Evolutionary conservation across 495 filamentous ascomycete species (phyloP).

Genomic region (Aspergillus sclerotioniger): DNA sequence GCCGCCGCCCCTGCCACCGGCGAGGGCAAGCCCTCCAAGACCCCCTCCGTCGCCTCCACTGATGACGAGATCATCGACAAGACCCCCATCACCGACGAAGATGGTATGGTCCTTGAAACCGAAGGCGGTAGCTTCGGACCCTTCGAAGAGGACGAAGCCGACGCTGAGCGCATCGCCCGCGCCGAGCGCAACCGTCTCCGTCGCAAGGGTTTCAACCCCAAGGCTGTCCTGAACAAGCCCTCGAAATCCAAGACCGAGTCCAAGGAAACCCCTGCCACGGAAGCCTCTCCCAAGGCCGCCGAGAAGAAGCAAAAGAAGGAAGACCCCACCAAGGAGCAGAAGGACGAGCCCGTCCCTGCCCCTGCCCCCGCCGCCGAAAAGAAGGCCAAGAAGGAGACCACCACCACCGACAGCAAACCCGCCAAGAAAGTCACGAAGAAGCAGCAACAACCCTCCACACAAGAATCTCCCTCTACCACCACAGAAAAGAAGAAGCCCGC

Average conservation of each 20-base stretch:
- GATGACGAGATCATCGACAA: slow-evolving; percentile 41
- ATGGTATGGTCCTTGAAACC: slow-evolving; percentile 24
- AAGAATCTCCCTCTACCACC: neutral
- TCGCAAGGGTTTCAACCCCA: slow-evolving; percentile 66
- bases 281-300: slow-evolving; percentile 9
- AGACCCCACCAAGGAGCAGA: slow-evolving; percentile 15
- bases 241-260: slow-evolving; percentile 43
- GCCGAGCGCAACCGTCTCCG: slow-evolving; percentile 56
- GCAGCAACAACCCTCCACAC: neutral
- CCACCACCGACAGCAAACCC: neutral
- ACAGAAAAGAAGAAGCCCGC: slow-evolving; percentile 13
- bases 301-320: slow-evolving; percentile 18
- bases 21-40: slow-evolving; percentile 16
- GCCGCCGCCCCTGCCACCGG: slow-evolving; percentile 21
- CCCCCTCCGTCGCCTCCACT: slow-evolving; percentile 22
- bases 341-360: slow-evolving; percentile 6
- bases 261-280: slow-evolving; percentile 16
- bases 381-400: slow-evolving; percentile 8
- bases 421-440: neutral
- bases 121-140: slow-evolving; percentile 59
- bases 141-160: slow-evolving; percentile 62
- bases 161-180: slow-evolving; percentile 57
- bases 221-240: slow-evolving; percentile 37
- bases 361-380: neutral
- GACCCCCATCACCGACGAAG: slow-evolving; percentile 47